Conservation (phyloP, 768 basidiomycete genomes). For the Rubroboletus pulcherrimus region DNA sequence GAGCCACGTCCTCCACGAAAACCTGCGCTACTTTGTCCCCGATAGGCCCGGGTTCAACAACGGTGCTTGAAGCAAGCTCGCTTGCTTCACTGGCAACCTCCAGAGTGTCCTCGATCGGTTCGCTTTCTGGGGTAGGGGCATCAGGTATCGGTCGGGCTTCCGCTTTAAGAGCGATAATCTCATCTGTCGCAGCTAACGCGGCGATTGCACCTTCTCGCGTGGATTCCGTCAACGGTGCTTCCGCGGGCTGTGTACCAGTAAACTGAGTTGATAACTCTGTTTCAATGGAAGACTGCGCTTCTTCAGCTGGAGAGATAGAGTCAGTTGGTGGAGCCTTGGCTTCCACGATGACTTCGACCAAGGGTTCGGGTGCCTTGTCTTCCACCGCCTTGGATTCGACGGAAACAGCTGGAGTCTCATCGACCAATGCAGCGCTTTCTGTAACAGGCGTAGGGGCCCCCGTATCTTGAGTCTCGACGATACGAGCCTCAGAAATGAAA, state of each 20-base stretch:
- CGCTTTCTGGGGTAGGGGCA: background rate
- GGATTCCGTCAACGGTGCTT: background rate
- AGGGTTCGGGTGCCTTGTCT: background rate
- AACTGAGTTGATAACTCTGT: slow-evolving; percentile 7
- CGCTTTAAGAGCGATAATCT: background rate
- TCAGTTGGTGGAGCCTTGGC: background rate
- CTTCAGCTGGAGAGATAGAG: background rate
- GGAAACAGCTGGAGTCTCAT: slow-evolving; percentile 1
- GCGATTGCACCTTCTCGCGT: slow-evolving; percentile 2
- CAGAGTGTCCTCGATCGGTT: background rate
- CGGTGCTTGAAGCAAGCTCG: background rate
- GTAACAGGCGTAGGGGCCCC: background rate
- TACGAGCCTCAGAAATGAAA: background rate
- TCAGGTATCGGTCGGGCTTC: background rate
- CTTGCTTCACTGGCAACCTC: background rate
- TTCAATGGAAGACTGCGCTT: background rate
- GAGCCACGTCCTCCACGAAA: background rate
- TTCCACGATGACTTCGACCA: background rate
- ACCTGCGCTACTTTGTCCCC: background rate
- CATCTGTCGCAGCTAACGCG: background rate
- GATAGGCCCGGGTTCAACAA: background rate
- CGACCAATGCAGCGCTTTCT: background rate
- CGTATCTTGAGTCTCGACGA: background rate
- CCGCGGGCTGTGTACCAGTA: background rate
- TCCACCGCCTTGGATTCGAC: background rate